Evolutionary conservation across 1,139 yeast species (phyloP), one percentile per base, ranked within the genome.

Genomic region (Wickerhamomyces sp.): DNA sequence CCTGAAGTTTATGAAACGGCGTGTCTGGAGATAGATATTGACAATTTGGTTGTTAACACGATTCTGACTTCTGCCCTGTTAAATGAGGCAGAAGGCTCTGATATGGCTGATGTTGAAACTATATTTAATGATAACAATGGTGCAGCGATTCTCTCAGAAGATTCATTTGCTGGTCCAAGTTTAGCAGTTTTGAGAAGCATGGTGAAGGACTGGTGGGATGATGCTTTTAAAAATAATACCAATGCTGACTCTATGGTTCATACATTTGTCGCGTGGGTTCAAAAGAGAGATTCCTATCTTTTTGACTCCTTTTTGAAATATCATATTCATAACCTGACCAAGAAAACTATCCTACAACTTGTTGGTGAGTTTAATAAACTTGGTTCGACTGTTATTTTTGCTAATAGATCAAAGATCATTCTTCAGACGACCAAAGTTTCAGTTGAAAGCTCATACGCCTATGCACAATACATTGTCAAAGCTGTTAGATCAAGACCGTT

Each of bases 161-260:
- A 83, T 59, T 76, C 95, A 0, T 89, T 90, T 53, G 81, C 90
- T n/a, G 71, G 80, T 0, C 79, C 87, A 1, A 87, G 96, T 1
- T 67, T 92, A 44, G 61, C 71, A 14, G 82, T 84, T 1, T 70
- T 94, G 44, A 76, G 95, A 55, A 61, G 73, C 4, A 68, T 92
- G 76, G 84, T 94, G 8, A 87, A 83, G 52, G 80, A 74, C 31
- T 88, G 97, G 96, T 92, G 97, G 97, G 95, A 88, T 56, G 86
- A 81, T 55, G 97, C 97, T 0, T 64, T 86, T 41, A 68, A 70
- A 25, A 78, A 78, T 44, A 75, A 84, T 49, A 55, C 68, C 9
- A 80, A 81, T 49, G 97, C 97, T 0, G 98, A 92, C 59, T 68
- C 87, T 1, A 76, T 92, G 75, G 83, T 92, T 52, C 87, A 87